Base-by-base conservation (phyloP, 2,329 filamentous ascomycete genomes). In the Truncatella angustata region DNA sequence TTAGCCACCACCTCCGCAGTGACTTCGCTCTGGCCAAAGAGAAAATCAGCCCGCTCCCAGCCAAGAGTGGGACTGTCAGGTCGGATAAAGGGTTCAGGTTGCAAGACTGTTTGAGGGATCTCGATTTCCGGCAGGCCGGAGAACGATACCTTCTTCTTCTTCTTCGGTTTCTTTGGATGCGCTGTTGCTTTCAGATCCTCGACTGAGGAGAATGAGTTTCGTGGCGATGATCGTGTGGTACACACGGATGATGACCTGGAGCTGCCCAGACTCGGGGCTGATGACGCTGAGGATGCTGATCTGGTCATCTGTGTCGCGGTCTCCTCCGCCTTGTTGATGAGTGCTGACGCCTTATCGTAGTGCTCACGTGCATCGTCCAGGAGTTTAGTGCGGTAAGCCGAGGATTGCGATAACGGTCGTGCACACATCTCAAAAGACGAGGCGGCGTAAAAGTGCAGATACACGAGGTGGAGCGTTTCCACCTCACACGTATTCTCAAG, bases 41-140 rank as follows among this genome's bases (percentile, higher is more conserved):
- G 45, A 42, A 56, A 36, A 37, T 62, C 53, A 56, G 77, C 76
- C 48, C 79, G 77, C 51, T 81, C 64, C 53, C 53, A 75, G 10
- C 81, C 81, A 5, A 85, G 74, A 0, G 81, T 85, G 1, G 81
- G 81, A 3, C 81, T 84, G 58, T 85, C 81, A 0, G 81, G 81
- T 7, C 81, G 78, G 54, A 82, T 73, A 28, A 75, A 67, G 18
- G 78, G 77, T 58, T 80, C 66, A 3, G 60, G 70, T 14, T 68
- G 66, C 20, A 20, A 32, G 14, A 67, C 65, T 32, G 57, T 62
- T 52, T 51, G 43, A n/a, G 47, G 34, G 20, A 64, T 63, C 23
- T 67, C 65, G 42, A 64, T 60, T 28, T 67, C 60, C 1, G 65
- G 63, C 20, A 67, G 45, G 48, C 60, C 59, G 12, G 70, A 74